phyloP scores from a whole-genome alignment of 441 rosid species.

The Erodium moschatum region DNA sequence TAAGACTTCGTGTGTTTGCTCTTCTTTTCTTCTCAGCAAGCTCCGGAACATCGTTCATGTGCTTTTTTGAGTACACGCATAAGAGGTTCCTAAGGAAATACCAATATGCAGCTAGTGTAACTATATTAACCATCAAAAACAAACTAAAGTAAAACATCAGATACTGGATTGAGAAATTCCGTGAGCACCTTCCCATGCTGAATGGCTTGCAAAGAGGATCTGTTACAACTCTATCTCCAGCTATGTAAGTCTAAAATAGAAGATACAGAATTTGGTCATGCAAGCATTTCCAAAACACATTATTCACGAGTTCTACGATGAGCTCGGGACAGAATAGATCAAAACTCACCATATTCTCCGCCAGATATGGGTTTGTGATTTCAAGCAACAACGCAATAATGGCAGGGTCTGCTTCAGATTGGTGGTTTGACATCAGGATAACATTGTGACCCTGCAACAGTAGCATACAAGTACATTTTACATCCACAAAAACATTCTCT shows the following conservation, averaged over 20 bases:
- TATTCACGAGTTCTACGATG: slow-evolving; percentile 12
- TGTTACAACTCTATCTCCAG: slow-evolving; percentile 91
- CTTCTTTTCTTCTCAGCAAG: slow-evolving; percentile 78
- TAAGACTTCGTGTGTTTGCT: slow-evolving; percentile 83
- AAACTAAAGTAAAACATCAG: slow-evolving; percentile 24
- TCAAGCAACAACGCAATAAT: slow-evolving; percentile 79
- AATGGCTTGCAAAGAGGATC: slow-evolving; percentile 98
- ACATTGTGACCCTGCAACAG: slow-evolving; percentile 80
- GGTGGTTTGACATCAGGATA: slow-evolving; percentile 88
- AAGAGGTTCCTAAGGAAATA: slow-evolving; percentile 63
- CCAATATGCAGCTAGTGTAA: slow-evolving; percentile 19
- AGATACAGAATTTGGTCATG: slow-evolving; percentile 21
- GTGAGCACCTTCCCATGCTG: slow-evolving; percentile 87
- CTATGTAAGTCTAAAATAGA: slow-evolving; percentile 64
- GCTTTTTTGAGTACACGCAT: slow-evolving; percentile 92
- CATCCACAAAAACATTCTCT: not conserved
- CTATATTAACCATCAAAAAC: slow-evolving; percentile 18
- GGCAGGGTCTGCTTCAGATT: slow-evolving; percentile 97
- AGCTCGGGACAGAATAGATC: slow-evolving; percentile 19
- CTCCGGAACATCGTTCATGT: slow-evolving; percentile 85
- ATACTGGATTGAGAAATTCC: slow-evolving; percentile 16
- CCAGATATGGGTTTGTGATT: slow-evolving; percentile 46
- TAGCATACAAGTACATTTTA: slow-evolving; percentile 12
- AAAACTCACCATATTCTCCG: slow-evolving; percentile 64
- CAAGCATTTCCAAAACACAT: slow-evolving; percentile 19